Percentiles rank a stretch among this genome's conserved stretches.
Conservation (phyloP, 2,329 filamentous ascomycete genomes). For the Fusarium camptoceras region DNA sequence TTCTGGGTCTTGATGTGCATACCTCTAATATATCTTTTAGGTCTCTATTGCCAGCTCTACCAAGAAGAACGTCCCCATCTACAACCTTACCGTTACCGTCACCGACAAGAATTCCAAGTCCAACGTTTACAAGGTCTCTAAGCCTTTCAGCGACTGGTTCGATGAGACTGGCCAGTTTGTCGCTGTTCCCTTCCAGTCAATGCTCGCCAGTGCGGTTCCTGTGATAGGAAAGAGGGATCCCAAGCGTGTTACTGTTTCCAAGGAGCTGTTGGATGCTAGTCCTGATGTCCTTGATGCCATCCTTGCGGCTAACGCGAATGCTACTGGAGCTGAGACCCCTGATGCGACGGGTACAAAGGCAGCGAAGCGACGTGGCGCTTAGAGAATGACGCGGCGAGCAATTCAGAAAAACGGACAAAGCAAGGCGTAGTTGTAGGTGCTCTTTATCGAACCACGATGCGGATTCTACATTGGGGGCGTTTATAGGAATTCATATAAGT, state of each 20-base stretch:
- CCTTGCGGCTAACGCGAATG: conserved; percentile 52
- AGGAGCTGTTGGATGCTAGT: conserved; percentile 55
- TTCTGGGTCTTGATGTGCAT: background rate
- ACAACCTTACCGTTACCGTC: conserved; percentile 77
- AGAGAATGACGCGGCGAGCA: conserved; percentile 44
- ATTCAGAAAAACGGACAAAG: background rate
- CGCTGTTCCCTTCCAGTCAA: conserved; percentile 80
- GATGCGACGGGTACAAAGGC: conserved; percentile 55
- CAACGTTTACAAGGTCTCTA: conserved; percentile 65
- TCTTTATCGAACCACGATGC: background rate
- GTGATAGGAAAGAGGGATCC: conserved; percentile 75
- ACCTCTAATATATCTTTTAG: conserved; percentile 56
- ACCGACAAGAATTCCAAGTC: conserved; percentile 54
- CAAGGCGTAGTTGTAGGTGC: background rate
- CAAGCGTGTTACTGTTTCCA: conserved; percentile 60
- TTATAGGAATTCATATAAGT: conserved; percentile 29
- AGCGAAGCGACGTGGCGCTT: conserved; percentile 59
- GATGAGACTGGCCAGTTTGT: conserved; percentile 79
- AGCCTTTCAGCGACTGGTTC: conserved; percentile 81
- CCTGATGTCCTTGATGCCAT: conserved; percentile 64
- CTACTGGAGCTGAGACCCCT: conserved; percentile 47
- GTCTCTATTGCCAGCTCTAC: conserved; percentile 78
- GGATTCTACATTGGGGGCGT: conserved; percentile 33
- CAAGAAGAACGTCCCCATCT: conserved; percentile 84
- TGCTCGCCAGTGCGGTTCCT: conserved; percentile 76